Evolutionary conservation across 2,329 filamentous ascomycete species (phyloP).

Genomic region (Coniochaeta prunicola): DNA sequence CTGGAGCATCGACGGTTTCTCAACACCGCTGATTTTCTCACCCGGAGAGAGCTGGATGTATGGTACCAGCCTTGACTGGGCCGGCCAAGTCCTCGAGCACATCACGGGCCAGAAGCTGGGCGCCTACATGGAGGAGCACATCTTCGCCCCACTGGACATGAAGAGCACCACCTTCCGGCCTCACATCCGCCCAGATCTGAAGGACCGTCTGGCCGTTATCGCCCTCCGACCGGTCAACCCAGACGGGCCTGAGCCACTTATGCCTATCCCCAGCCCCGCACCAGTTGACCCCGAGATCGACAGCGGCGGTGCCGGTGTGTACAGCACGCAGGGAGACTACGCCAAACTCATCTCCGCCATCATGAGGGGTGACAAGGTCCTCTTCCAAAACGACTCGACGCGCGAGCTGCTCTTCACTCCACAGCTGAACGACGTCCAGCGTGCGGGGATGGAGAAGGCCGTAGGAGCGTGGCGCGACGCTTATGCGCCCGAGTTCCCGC

Average conservation of each 20-base stretch:
- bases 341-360: slow-evolving; percentile 25
- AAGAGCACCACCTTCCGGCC: slow-evolving; percentile 16
- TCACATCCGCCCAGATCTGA: background rate
- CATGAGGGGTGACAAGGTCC: slow-evolving; percentile 15
- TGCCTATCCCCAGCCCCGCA: slow-evolving; percentile 5
- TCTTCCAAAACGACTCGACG: slow-evolving; percentile 21
- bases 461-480: slow-evolving; percentile 13
- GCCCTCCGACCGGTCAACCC: background rate
- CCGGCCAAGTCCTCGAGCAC: slow-evolving; percentile 33
- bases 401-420: slow-evolving; percentile 29
- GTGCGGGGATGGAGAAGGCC: slow-evolving; percentile 12
- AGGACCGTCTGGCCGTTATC: background rate
- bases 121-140: slow-evolving; percentile 14
- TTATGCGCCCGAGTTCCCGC: slow-evolving; percentile 29
- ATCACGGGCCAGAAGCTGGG: slow-evolving; percentile 28
- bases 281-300: slow-evolving; percentile 26
- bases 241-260: background rate
- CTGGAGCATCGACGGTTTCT: slow-evolving; percentile 28
- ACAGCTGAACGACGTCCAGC: slow-evolving; percentile 27
- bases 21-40: slow-evolving; percentile 33
- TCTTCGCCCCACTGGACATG: slow-evolving; percentile 20
- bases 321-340: slow-evolving; percentile 33
- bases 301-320: slow-evolving; percentile 36
- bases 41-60: slow-evolving; percentile 44
- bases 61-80: slow-evolving; percentile 39